These are phyloP conservation scores for Cryphonectria nitschkei DNA, from an alignment of 2,329 filamentous ascomycete species.

Conservation along the genomic window DNA sequence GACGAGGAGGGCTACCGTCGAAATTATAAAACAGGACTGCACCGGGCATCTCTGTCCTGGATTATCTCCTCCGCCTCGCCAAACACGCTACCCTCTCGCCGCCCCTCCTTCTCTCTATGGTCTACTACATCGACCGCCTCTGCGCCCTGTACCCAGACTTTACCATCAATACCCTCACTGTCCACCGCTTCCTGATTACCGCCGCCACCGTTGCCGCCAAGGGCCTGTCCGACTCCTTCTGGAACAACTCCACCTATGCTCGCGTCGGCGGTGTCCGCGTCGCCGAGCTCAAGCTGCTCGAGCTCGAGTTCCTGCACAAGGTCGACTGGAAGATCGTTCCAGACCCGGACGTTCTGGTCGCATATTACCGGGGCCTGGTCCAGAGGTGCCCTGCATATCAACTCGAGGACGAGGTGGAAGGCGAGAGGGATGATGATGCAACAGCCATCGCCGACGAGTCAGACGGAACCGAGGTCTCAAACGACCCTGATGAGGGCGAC, in stretches of 20 bases:
- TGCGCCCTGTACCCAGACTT: constrained; percentile 93
- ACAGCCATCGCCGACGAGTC: constrained; percentile 39
- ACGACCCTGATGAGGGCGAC: not conserved
- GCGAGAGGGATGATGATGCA: constrained; percentile 39
- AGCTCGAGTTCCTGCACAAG: constrained; percentile 89
- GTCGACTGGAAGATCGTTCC: constrained; percentile 98
- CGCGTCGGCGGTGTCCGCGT: constrained; percentile 91
- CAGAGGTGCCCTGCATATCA: constrained; percentile 63
- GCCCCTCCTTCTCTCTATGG: constrained; percentile 95
- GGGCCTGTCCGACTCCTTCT: constrained; percentile 93
- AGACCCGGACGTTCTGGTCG: constrained; percentile 87
- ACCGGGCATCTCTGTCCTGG: constrained; percentile 89
- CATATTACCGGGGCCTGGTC: constrained; percentile 89
- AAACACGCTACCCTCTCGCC: constrained; percentile 93
- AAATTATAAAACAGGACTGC: constrained; percentile 52
- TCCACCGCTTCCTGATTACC: constrained; percentile 96
- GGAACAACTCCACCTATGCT: constrained; percentile 97
- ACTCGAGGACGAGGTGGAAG: constrained; percentile 43
- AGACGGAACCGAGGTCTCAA: constrained; percentile 19
- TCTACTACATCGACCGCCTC: constrained; percentile 96
- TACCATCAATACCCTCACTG: constrained; percentile 93
- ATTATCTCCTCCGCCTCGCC: constrained; percentile 90
- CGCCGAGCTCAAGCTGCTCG: constrained; percentile 84
- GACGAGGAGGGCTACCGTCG: not conserved
- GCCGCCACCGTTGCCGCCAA: constrained; percentile 95